These are phyloP conservation scores for Hypoxylon sp. DNA, from an alignment of 2,329 filamentous ascomycete species.

Conservation along the genomic window DNA sequence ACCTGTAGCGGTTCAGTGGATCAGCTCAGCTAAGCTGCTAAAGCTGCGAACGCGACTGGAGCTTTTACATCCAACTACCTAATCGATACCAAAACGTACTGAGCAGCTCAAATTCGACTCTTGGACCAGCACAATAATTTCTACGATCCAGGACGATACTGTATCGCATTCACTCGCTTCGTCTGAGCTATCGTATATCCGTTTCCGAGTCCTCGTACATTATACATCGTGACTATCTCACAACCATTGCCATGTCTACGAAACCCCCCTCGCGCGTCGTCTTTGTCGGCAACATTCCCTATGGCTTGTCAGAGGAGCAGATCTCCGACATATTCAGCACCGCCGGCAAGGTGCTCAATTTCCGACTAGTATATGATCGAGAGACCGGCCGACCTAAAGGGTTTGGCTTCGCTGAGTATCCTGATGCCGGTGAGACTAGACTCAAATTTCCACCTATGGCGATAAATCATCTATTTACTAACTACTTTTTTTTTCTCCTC, in stretches of 20 bases:
- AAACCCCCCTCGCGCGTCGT: slow-evolving; percentile 81
- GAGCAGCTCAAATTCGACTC: too few species aligned
- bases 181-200: too few species aligned
- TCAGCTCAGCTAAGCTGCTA: too few species aligned
- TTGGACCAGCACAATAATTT: too few species aligned
- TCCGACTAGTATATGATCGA: slow-evolving; percentile 92
- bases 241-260: slow-evolving; percentile 67
- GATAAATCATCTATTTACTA: slow-evolving; percentile 1
- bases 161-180: too few species aligned
- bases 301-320: slow-evolving; percentile 92
- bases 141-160: too few species aligned
- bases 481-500: slow-evolving; percentile 11
- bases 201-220: too few species aligned
- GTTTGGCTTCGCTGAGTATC: slow-evolving; percentile 96
- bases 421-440: slow-evolving; percentile 74
- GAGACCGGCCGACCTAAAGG: slow-evolving; percentile 95
- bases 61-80: too few species aligned
- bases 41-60: too few species aligned
- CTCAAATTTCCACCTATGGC: background rate
- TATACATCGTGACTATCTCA: too few species aligned
- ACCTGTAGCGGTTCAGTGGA: too few species aligned
- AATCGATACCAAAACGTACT: too few species aligned
- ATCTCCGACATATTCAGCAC: slow-evolving; percentile 93
- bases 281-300: slow-evolving; percentile 76
- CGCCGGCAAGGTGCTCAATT: slow-evolving; percentile 89